phyloP scores from a whole-genome alignment of 768 basidiomycete genomes.

The Hirschioporus abietinus region DNA sequence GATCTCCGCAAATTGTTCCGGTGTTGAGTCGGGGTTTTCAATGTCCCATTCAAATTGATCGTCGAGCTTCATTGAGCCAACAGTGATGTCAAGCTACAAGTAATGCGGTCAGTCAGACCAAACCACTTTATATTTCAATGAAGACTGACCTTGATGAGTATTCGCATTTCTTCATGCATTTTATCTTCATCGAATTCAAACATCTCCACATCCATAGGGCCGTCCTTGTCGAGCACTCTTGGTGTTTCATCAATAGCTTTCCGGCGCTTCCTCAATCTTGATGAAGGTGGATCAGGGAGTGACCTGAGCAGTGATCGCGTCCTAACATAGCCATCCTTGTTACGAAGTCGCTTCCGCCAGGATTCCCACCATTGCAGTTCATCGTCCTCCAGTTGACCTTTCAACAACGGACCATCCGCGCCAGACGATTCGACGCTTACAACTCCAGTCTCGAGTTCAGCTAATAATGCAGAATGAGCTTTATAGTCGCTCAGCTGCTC shows the following conservation, averaged over 20 bases:
- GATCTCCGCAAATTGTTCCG: conserved; percentile 88
- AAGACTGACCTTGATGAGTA: conserved; percentile 77
- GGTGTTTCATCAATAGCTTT: conserved; percentile 28
- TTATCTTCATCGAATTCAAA: conserved; percentile 59
- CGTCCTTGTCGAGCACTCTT: conserved; percentile 29
- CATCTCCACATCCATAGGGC: conserved; percentile 51
- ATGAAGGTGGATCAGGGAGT: conserved; percentile 20
- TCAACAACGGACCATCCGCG: conserved; percentile 23
- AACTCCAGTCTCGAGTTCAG: conserved; percentile 19
- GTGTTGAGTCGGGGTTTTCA: conserved; percentile 69
- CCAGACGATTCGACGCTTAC: conserved; percentile 6
- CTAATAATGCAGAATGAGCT: conserved; percentile 52
- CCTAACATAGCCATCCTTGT: conserved; percentile 28
- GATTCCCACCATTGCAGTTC: conserved; percentile 62
- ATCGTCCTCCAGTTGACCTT: conserved; percentile 45
- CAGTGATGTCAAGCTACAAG: conserved; percentile 85
- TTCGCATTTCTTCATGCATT: conserved; percentile 82
- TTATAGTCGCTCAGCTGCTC: conserved; percentile 83
- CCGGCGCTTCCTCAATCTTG: conserved; percentile 31
- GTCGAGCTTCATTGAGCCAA: conserved; percentile 87
- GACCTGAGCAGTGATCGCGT: conserved; percentile 14
- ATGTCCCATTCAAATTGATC: conserved; percentile 99
- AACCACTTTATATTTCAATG: conserved; percentile 6
- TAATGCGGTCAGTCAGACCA: not conserved
- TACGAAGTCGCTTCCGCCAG: conserved; percentile 57